Base-by-base conservation (phyloP, 306 rosid species). In the Trichosanthes cucumerina region DNA sequence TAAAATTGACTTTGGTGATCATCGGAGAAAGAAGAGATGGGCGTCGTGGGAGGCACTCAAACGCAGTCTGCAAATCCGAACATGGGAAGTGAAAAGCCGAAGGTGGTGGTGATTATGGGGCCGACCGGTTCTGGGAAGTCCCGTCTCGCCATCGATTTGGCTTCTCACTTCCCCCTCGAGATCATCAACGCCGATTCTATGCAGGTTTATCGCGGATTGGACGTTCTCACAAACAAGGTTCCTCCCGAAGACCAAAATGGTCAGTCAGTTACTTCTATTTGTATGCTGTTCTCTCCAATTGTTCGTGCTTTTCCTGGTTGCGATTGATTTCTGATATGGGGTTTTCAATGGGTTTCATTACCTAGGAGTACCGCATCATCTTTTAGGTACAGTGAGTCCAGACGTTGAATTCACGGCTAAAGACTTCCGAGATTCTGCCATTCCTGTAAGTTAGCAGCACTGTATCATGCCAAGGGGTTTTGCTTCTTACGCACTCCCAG, bases 81-180 rank as follows among this genome's bases (percentile, higher is more conserved):
- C 77, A 52, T 81, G 9, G 83, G 66, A 70, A 23, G 65, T 60
- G 79, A 81, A 79, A 86, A 81, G 83, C 87, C 87, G 58, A 90
- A 83, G 81, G 82, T 92, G 66, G 84, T 90, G 16, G 95, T 92
- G 34, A 86, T 90, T 41, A 88, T 92, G 85, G 98, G 97, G 60
- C 96, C 96, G 80, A 92, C 96, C 4, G 97, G 88, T 57, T 92
- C 98, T 13, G 96, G 96, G 21, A 94, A 94, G 88, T 92, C 97
- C 2, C 86, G 79, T 83, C 92, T 94, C 1, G 92, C 97, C 81
- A 81, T 94, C 24, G 98, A 94, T 84, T 81, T 94, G 76, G 93
- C 86, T 11, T 84, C 95, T 33, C 81, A 88, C 78, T 90, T 92
- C 49, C 90, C 97, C 10, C 9, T 94, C 23, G 97, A 94, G 90